phyloP scores from a whole-genome alignment of 2,329 filamentous ascomycete species.

The Aspergillus cejpii region DNA sequence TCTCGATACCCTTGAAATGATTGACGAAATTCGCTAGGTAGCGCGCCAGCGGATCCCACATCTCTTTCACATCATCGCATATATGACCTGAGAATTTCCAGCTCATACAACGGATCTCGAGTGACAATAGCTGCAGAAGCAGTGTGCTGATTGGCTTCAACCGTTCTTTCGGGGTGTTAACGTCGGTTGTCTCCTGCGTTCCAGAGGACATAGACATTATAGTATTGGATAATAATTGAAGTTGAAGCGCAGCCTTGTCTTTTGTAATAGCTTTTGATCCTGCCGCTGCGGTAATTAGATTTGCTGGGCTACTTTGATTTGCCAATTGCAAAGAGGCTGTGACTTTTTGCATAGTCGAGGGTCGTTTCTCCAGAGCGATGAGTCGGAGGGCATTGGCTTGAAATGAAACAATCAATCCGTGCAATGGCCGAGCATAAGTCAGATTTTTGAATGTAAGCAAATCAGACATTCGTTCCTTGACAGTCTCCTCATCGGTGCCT shows the following conservation, averaged over 20 bases:
- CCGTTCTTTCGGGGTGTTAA: slow-evolving; percentile 16
- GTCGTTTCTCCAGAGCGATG: slow-evolving; percentile 30
- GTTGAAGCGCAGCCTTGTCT: slow-evolving; percentile 40
- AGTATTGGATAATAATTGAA: slow-evolving; percentile 41
- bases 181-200: slow-evolving; percentile 13
- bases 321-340: slow-evolving; percentile 28
- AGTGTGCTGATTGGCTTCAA: slow-evolving; percentile 29
- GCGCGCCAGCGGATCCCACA: slow-evolving; percentile 40
- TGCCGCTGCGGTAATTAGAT: slow-evolving; percentile 35
- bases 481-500: slow-evolving; percentile 21
- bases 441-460: slow-evolving; percentile 33
- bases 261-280: slow-evolving; percentile 30
- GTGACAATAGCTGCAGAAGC: slow-evolving; percentile 37
- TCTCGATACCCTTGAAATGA: slow-evolving; percentile 30
- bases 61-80: slow-evolving; percentile 38
- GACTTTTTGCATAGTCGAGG: slow-evolving; percentile 29
- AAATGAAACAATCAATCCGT: slow-evolving; percentile 34
- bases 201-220: slow-evolving; percentile 32
- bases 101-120: slow-evolving; percentile 38
- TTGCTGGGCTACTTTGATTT: slow-evolving; percentile 35
- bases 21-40: slow-evolving; percentile 36
- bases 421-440: slow-evolving; percentile 20
- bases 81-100: slow-evolving; percentile 40
- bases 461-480: slow-evolving; percentile 35
- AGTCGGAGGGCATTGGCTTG: slow-evolving; percentile 39